Percentiles rank a stretch among this genome's conserved stretches.
Evolutionary conservation across 2,329 filamentous ascomycete genomes (phyloP).

Genomic region (Calycina herbarum): DNA sequence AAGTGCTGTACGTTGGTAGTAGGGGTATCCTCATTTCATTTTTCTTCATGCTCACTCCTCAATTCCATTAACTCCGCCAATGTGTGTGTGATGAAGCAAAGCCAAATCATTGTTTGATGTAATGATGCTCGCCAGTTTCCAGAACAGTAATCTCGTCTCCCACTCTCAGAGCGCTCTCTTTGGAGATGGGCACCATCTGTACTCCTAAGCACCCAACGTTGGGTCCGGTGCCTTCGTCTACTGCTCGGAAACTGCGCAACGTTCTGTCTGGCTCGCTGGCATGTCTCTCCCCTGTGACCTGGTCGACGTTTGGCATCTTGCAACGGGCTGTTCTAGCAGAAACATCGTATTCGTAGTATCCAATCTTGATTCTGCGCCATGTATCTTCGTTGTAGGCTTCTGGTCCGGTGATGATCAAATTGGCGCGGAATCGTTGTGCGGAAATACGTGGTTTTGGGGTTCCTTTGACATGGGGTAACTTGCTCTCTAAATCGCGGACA

Average conservation of each 20-base stretch:
- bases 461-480: constrained; percentile 52
- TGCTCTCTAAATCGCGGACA: constrained; percentile 58
- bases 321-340: constrained; percentile 69
- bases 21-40: constrained; percentile 2
- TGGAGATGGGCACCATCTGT: constrained; percentile 58
- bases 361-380: constrained; percentile 61
- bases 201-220: constrained; percentile 61
- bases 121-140: constrained; percentile 35
- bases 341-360: constrained; percentile 55
- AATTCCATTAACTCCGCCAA: constrained; percentile 3
- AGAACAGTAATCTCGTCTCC: constrained; percentile 56
- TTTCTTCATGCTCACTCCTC: neutral
- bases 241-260: constrained; percentile 56
- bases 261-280: constrained; percentile 58
- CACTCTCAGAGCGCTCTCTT: constrained; percentile 51
- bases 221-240: constrained; percentile 58
- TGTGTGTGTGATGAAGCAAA: neutral
- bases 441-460: constrained; percentile 55
- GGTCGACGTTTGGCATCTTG: constrained; percentile 71
- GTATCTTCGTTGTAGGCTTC: constrained; percentile 67
- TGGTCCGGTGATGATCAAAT: constrained; percentile 67
- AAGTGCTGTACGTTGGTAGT: too few species aligned
- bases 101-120: constrained; percentile 7
- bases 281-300: constrained; percentile 38
- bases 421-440: constrained; percentile 66